Percentiles rank a stretch among this genome's conserved stretches.
These are phyloP conservation scores for Podila clonocystis DNA, from an alignment of 192 early-diverging fungal species.

Conservation along the genomic window DNA sequence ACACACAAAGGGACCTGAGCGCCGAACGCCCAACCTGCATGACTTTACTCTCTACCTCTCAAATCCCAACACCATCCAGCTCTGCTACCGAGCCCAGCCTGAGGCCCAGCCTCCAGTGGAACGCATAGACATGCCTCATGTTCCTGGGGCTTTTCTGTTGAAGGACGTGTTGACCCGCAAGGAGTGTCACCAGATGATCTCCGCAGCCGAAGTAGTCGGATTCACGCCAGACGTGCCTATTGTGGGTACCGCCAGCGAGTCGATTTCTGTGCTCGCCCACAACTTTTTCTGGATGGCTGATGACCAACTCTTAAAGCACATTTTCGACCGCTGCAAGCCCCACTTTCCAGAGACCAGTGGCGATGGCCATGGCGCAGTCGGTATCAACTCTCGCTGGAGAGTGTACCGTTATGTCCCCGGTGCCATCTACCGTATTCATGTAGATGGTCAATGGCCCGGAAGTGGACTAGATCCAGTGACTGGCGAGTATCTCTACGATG, in stretches of 20 bases:
- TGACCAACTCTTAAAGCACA: conserved; percentile 56
- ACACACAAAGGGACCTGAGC: conserved; percentile 63
- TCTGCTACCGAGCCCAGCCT: conserved; percentile 21
- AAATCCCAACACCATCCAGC: conserved; percentile 59
- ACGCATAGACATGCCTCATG: conserved; percentile 59
- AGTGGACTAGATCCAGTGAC: conserved; percentile 59
- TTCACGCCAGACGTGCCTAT: conserved; percentile 72
- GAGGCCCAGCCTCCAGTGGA: conserved; percentile 38
- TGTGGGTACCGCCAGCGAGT: conserved; percentile 61
- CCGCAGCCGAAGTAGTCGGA: conserved; percentile 65
- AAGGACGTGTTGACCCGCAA: conserved; percentile 60
- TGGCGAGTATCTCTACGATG: conserved; percentile 71
- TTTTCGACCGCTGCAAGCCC: conserved; percentile 59
- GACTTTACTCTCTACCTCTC: conserved; percentile 70
- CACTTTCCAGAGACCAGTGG: conserved; percentile 63
- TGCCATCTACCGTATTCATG: conserved; percentile 71
- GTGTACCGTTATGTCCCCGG: conserved; percentile 74
- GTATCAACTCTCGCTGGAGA: conserved; percentile 71
- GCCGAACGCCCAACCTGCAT: conserved; percentile 67
- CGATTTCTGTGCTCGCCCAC: conserved; percentile 65
- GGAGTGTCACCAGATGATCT: conserved; percentile 68
- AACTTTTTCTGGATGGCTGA: conserved; percentile 79
- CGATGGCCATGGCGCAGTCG: conserved; percentile 50
- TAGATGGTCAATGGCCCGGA: conserved; percentile 77
- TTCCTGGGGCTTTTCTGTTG: conserved; percentile 68